Base-by-base conservation (phyloP, 331 rosid genomes). In the Quercus phellos region DNA sequence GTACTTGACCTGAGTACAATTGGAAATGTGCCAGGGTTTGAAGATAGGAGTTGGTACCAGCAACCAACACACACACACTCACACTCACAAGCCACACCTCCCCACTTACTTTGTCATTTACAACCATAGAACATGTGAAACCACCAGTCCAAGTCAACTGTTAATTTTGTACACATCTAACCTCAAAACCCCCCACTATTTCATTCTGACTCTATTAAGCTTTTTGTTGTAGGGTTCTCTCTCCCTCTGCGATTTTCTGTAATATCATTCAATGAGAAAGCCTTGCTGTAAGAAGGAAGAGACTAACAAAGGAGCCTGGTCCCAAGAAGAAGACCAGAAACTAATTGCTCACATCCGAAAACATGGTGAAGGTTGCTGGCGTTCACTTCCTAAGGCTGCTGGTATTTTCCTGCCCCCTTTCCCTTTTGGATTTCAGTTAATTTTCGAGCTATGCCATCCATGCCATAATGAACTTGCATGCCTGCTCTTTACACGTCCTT, bases 301-400 rank as follows among this genome's bases (percentile, higher is more conserved):
- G 35, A 69, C 70, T 2, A 59, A 35, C 13, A 78, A 66, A 73
- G 74, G 83, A n/a, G 69, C 60, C 4, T 73, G 83, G 83, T 64
- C 78, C 27, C 60, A 27, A n/a, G 66, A 79, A 18, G 83, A 79
- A 51, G 83, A 79, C 78, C 78, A 66, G 74, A 79, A 73, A 42
- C 83, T 79, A 24, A 42, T 73, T 13, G 59, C 53, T 50, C 42
- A 79, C 35, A 29, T 79, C 11, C 78, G 54, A 4, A 73, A 66
- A 35, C 74, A 73, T 9, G 83, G 83, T 18, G 78, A 79, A 38
- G 69, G 83, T 46, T 35, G 59, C 60, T 79, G 78, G 78, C 74
- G 60, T 64, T 73, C 78, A 5, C 51, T 79, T 54, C 78, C 83
- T 22, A 64, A 12, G 51, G 83, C 78, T 43, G 74, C 83, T 32